These are phyloP conservation scores for Trichoderma asperelloides DNA, from an alignment of 495 filamentous ascomycete genomes.

Conservation along the genomic window DNA sequence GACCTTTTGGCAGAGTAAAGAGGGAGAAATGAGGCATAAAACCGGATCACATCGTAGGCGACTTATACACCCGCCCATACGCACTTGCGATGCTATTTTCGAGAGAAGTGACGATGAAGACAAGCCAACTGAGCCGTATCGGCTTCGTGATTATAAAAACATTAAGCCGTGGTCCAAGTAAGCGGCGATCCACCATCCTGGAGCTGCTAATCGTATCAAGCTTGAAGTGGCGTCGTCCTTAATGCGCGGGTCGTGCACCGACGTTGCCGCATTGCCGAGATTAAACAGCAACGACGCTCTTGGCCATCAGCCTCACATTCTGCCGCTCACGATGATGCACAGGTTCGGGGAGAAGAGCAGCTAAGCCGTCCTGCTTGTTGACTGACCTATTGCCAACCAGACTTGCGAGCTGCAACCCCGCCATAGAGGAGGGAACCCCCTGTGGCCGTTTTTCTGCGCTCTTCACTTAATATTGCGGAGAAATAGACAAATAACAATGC, in stretches of 20 bases:
- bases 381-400: neutral
- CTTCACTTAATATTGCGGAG: no score
- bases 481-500: no score
- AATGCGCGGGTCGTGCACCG: neutral
- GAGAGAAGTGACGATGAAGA: neutral
- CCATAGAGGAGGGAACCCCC: no score
- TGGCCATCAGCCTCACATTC: neutral
- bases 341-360: neutral
- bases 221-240: neutral
- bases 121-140: neutral
- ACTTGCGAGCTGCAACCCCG: no score
- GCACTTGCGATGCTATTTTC: neutral
- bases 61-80: neutral
- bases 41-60: neutral
- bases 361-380: neutral
- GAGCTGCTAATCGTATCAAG: neutral
- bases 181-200: neutral
- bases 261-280: neutral
- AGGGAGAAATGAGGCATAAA: neutral
- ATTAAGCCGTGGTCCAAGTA: neutral
- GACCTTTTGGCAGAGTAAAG: neutral
- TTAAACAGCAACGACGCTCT: neutral
- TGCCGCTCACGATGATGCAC: neutral
- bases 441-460: no score
- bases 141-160: no score